Evolutionary conservation across 73 alveolate genomes (phyloP), one percentile per base, ranked within the genome.

Genomic region (Paramecium sonneborni): DNA sequence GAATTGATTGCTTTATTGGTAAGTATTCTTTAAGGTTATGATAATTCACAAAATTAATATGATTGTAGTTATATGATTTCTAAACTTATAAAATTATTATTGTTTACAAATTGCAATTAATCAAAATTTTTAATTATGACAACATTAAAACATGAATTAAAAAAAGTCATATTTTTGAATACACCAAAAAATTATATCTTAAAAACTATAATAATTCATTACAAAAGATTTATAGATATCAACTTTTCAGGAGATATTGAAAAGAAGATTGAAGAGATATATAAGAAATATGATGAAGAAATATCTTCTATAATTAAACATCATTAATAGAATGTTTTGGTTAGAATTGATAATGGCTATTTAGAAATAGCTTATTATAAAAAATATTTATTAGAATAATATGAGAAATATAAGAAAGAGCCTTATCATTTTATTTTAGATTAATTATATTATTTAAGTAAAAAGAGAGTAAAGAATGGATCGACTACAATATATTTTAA

Each of bases 291-390:
- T 39, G 55, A 79, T 46, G 74, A 79, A 41, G 74, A 38, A 44
- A 79, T 79, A 20, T 23, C 55, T 1, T 23, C 24, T 23, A 79
- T 79, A 4, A 38, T 79, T 3, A 79, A 44, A 24, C 41, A 41
- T 39, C 74, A 46, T 79, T 44, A 79, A 44, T 39, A 7, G 5
- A 11, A 38, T 23, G 48, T 79, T 20, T 24, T 43, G 14, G 28
- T 12, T 24, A 79, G 41, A 79, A 41, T 30, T 18, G 74, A 79
- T 39, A 79, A 79, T 24, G 72, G 69, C 3, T 79, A 30, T 79
- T 79, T 79, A 79, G 90, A 79, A 44, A 7, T 18, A 44, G 90
- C 74, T 5, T 79, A 43, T 24, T 79, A 79, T 79, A 79, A 79
- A 14, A 44, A 24, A 41, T 30, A 43, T 10, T 24, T 79, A 24